A percentile compares a stretch with the other conserved stretches of the same genome.
Conservation (phyloP, 2,329 filamentous ascomycete species). For the Exophiala spinifera region DNA sequence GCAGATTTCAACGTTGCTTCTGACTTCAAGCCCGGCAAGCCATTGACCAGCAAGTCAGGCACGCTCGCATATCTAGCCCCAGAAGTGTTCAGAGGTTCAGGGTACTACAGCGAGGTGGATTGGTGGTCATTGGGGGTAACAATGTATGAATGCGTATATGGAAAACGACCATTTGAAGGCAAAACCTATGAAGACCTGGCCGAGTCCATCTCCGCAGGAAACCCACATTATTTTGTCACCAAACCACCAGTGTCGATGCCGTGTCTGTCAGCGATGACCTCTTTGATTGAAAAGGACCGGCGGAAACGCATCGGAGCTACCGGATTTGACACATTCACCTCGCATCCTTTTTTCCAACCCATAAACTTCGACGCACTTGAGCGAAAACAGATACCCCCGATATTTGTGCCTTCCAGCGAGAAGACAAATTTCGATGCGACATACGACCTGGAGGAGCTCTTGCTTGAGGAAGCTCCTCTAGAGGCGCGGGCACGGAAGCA, state of each 20-base stretch:
- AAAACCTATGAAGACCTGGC: constrained; percentile 78
- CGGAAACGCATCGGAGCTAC: constrained; percentile 78
- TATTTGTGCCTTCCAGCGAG: constrained; percentile 90
- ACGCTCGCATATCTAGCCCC: constrained; percentile 94
- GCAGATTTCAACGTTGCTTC: constrained; percentile 99
- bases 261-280: constrained; percentile 84
- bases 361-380: constrained; percentile 84
- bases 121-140: constrained; percentile 98
- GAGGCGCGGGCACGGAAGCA: constrained; percentile 90
- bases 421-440: constrained; percentile 99
- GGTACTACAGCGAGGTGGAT: constrained; percentile 86
- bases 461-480: constrained; percentile 89
- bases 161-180: constrained; percentile 95
- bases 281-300: constrained; percentile 76
- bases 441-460: constrained; percentile 89
- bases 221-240: constrained; percentile 86
- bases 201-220: constrained; percentile 74
- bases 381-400: constrained; percentile 80
- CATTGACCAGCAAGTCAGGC: constrained; percentile 90
- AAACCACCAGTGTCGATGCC: constrained; percentile 83
- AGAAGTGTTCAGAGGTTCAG: constrained; percentile 87
- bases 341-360: constrained; percentile 82
- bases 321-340: constrained; percentile 76
- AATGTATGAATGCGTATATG: constrained; percentile 99
- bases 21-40: constrained; percentile 77